Evolutionary conservation across 208 protist genomes (phyloP), one percentile per base, ranked within the genome.

Genomic region (Vickermania spadyakhi): DNA sequence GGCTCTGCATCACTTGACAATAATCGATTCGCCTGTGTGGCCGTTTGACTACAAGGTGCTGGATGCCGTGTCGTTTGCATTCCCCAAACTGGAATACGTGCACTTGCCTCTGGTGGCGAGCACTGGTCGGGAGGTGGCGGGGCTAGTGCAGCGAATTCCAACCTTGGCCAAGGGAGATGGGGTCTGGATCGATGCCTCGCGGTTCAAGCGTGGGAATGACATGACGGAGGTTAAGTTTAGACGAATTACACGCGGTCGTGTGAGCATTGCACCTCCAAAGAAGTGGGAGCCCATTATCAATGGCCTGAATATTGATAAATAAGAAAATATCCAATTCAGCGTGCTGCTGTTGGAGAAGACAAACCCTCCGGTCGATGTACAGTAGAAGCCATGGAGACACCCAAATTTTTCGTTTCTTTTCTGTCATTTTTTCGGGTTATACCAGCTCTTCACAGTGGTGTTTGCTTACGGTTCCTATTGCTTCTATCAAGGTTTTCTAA

Each of bases 11-110:
- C 7, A 55, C 51, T 23, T 55, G 5, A 18, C 13, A 5, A 55
- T 55, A 7, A 23, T 55, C 21, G 51, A 55, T 5, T 55, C 21
- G n/a, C 51, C 51, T 22, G 51, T 55, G 51, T 55, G 13, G 7
- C 51, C 51, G 21, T 55, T 55, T 27, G 25, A 55, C 21, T 22
- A n/a, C 18, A 45, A 45, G 36, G 36, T 45, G 36, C 36, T 45
- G 36, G 36, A 45, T 45, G 36, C 36, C 36, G 36, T 45, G 36
- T 45, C 36, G 11, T 45, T 45, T 18, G 36, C 36, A 7, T 45
- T 45, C 36, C 36, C 36, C 18, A 18, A 7, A 7, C 7, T 45
- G 7, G 11, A 45, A 18, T 18, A 45, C 18, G 36, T 45, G 36
- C 36, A 45, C 36, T 18, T 45, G 11, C 36, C 36, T 45, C 36